Evolutionary conservation across 352 stramenopile species (phyloP).

Genomic region (Pythium dissotocum): DNA sequence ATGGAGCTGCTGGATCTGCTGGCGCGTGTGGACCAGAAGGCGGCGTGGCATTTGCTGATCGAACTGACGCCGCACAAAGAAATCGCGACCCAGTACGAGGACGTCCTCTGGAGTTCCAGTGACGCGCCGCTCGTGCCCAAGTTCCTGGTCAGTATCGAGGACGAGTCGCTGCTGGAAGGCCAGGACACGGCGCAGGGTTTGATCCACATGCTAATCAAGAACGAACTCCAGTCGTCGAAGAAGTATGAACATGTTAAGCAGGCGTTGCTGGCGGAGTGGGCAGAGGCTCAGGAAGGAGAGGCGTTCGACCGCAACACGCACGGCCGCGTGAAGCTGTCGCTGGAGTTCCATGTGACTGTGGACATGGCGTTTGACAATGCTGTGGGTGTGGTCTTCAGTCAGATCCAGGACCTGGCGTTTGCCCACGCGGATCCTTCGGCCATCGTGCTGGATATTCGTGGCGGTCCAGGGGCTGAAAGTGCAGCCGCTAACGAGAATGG

Average conservation of each 20-base stretch:
- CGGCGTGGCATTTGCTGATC: conserved; percentile 20
- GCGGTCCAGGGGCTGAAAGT: neutral
- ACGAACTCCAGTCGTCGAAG: conserved; percentile 14
- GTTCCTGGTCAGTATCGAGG: conserved; percentile 6
- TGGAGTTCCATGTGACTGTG: conserved; percentile 9
- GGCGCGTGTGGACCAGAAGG: conserved; percentile 15
- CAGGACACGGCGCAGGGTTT: conserved; percentile 11
- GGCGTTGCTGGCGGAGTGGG: conserved; percentile 7
- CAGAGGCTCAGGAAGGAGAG: neutral
- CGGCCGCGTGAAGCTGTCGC: conserved; percentile 17
- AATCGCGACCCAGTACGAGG: conserved; percentile 8
- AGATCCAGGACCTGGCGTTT: conserved; percentile 22
- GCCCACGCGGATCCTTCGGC: conserved; percentile 9
- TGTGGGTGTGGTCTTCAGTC: conserved; percentile 15
- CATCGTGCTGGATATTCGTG: neutral
- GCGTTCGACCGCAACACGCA: conserved; percentile 8
- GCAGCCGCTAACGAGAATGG: neutral
- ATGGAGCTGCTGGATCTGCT: conserved; percentile 22
- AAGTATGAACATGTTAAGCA: conserved; percentile 3
- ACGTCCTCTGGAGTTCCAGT: neutral
- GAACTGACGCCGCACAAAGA: neutral
- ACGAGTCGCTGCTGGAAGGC: conserved; percentile 10
- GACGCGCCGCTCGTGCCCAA: neutral
- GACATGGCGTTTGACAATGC: conserved; percentile 17
- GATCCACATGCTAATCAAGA: conserved; percentile 18